Base-by-base conservation (phyloP, 352 stramenopile genomes). In the Pythium aphanidermatum region DNA sequence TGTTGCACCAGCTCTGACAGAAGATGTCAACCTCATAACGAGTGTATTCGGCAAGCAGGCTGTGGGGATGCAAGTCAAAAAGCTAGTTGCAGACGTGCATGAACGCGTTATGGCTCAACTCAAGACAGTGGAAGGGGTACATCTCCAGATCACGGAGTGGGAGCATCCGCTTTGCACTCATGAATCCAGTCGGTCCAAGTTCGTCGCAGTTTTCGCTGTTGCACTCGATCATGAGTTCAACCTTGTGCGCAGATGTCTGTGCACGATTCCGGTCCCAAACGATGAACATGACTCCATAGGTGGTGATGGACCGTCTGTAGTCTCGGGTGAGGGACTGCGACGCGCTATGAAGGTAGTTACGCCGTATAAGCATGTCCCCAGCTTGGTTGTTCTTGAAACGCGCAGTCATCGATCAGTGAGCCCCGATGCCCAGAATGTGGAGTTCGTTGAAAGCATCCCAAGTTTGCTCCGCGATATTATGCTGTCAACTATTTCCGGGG, bases 151-250 rank as follows among this genome's bases (percentile, higher is more conserved):
- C 19, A 67, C 67, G 3, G 68, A 83, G 46, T 87, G 72, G 74
- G 33, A 35, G 3, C 24, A 13, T n/a, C 36, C 36, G 0, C 43
- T 25, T n/a, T 33, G 28, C 24, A 17, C 20, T 4, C 36, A 48
- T 9, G 39, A 40, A 26, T 30, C n/a, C 14, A 2, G 35, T 16
- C 20, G 26, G 14, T 48, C 31, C 9, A 28, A 51, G 14, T 74
- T 81, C 46, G 28, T 82, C 9, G 72, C 65, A 5, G 49, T 86
- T 2, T 83, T 82, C 53, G 74, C 70, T 0, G 60, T 86, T 8
- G 68, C 70, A 2, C 40, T 89, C 7, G 74, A 89, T 32, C 68
- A 74, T 10, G 72, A 86, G 14, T 89, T 89, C 44, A 74, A 83
- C 26, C 42, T 63, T 0, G 80, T 83, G 9, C 74, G 70, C 7